Conservation (phyloP, 2,329 filamentous ascomycete species). For the Graphilbum sp. region DNA sequence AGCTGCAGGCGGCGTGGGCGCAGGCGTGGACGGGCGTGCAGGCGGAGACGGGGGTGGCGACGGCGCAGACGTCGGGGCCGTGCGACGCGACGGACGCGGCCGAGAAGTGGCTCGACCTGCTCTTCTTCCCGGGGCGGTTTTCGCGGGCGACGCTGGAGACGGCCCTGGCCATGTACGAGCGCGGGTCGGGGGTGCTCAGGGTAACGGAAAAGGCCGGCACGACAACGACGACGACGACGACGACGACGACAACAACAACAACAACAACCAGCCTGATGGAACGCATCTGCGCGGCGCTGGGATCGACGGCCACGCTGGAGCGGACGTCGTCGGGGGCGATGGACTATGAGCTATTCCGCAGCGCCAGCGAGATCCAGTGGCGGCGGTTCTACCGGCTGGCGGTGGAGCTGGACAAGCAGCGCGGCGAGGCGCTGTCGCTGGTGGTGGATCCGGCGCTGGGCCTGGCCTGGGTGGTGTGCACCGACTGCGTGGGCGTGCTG, state of each 20-base stretch:
- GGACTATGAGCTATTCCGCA: constrained; percentile 61
- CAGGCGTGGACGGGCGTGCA: constrained; percentile 55
- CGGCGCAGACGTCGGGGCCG: constrained; percentile 39
- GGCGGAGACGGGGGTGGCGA: constrained; percentile 37
- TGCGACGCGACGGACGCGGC: constrained; percentile 53
- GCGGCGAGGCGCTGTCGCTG: constrained; percentile 67
- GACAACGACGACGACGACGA: too few relatives aligned
- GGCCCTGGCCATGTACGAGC: constrained; percentile 66
- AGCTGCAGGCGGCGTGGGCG: constrained; percentile 44
- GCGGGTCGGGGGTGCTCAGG: constrained; percentile 32
- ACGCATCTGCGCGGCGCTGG: constrained; percentile 56
- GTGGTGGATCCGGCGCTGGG: constrained; percentile 54
- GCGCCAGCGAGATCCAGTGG: constrained; percentile 71
- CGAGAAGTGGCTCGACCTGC: constrained; percentile 73
- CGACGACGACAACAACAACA: too few relatives aligned
- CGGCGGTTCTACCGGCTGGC: constrained; percentile 75
- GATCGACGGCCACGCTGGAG: constrained; percentile 49
- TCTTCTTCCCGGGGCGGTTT: constrained; percentile 73
- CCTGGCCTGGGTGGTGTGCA: constrained; percentile 70
- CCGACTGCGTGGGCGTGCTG: constrained; percentile 66
- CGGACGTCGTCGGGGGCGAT: constrained; percentile 45
- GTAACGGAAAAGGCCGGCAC: neutral
- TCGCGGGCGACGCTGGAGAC: constrained; percentile 67
- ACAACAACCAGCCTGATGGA: too few relatives aligned
- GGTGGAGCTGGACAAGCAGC: constrained; percentile 69